Percentiles rank a stretch among this genome's conserved stretches.
These are phyloP conservation scores for Ceratocystis smalleyi DNA, from an alignment of 2,329 filamentous ascomycete genomes.

Conservation along the genomic window DNA sequence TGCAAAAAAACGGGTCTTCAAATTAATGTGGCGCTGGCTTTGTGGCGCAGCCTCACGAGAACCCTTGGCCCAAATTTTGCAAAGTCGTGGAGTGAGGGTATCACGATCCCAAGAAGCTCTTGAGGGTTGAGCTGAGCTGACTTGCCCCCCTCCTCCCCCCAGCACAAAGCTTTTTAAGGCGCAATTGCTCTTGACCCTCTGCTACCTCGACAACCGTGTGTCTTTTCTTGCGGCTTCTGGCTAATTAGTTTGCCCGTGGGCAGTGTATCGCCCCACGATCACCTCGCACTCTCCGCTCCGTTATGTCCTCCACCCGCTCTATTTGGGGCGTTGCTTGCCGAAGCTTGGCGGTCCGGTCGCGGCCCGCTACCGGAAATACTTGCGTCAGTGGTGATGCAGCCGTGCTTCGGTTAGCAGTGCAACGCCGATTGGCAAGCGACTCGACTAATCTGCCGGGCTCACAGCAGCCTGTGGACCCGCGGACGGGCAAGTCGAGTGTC, in stretches of 20 bases:
- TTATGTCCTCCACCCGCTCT: constrained; percentile 42
- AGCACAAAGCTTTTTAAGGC: not conserved
- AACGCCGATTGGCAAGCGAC: constrained; percentile 22
- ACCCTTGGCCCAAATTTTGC: constrained; percentile 7
- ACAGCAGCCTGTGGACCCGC: constrained; percentile 23
- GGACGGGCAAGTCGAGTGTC: constrained; percentile 25
- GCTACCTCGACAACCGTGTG: not conserved
- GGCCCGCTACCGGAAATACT: constrained; percentile 20
- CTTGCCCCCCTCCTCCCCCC: not conserved
- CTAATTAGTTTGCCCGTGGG: not conserved
- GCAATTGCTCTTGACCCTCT: not conserved
- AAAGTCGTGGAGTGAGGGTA: not conserved
- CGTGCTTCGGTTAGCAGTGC: constrained; percentile 21
- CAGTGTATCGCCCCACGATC: not conserved
- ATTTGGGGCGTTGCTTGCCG: constrained; percentile 31
- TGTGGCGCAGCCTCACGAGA: constrained; percentile 5
- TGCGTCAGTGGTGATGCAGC: constrained; percentile 18
- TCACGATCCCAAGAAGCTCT: not conserved
- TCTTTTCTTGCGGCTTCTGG: not conserved
- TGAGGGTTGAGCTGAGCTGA: not conserved
- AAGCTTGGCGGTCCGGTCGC: constrained; percentile 27
- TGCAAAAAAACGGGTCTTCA: not conserved
- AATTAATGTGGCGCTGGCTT: not conserved
- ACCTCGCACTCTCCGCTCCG: not conserved
- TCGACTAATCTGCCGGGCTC: constrained; percentile 9